Base-by-base conservation (phyloP, 2,329 filamentous ascomycete species). In the Ophiocordyceps unilateralis region DNA sequence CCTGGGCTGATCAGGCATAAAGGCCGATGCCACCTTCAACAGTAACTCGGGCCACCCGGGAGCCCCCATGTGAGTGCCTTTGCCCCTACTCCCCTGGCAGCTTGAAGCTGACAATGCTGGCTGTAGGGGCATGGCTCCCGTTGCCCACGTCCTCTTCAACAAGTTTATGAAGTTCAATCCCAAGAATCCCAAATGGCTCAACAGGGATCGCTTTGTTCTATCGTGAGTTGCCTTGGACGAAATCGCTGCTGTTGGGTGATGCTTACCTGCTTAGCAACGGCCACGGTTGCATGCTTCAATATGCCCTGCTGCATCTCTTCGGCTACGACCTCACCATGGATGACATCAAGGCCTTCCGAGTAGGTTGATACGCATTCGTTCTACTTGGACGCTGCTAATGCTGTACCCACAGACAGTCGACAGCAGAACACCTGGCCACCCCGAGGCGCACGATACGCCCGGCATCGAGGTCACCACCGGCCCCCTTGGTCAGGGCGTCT, bases 121-220 rank as follows among this genome's bases (percentile, higher is more conserved):
- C 55, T 30, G 17, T 48, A 79, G 75, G 76, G 76, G 76, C 62
- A 77, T 96, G 85, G 91, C 91, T 59, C 89, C 91, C 49, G 79
- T 88, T 59, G 81, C 91, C 65, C 91, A 96, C 75, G 86, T 96
- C 58, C 78, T 98, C 51, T 98, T 85, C 73, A 93, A 94, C 78
- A 93, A 91, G 68, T 93, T 95, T 76, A 86, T 98, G 86, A 93
- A 70, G 65, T 98, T 95, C 78, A 98, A 96, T 81, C 91, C 91
- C 58, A 93, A 95, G 81, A 95, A 94, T 78, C 85, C 91, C 56
- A 74, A 86, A 51, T 98, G 88, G 88, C 59, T 91, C 57, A 96
- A 96, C 78, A 82, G 91, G 60, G 91, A 98, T 69, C 83, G 91
- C 65, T 98, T 98, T 61, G 87, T 98, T 49, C 87, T 98, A 63